A percentile compares a stretch with the other conserved stretches of the same genome.
phyloP scores from a whole-genome alignment of 768 basidiomycete genomes.

The Grammothele lineata region DNA sequence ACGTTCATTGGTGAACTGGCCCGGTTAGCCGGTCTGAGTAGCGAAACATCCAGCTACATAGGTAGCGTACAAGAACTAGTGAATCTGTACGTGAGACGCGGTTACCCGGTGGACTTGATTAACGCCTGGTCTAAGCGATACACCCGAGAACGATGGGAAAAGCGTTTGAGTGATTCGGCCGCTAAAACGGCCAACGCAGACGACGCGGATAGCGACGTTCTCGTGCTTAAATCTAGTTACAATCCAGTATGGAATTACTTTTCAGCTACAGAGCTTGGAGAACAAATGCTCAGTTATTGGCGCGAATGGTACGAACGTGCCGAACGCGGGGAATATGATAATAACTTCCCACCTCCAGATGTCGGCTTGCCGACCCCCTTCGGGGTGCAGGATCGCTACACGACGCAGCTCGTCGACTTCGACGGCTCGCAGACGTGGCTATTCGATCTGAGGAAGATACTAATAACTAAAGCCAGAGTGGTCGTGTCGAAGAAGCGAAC shows the following conservation, averaged over 20 bases:
- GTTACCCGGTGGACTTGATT: slow-evolving; percentile 27
- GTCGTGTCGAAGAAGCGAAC: neutral
- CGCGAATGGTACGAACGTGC: slow-evolving; percentile 7
- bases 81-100: slow-evolving; percentile 26
- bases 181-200: neutral
- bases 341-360: neutral
- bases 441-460: neutral
- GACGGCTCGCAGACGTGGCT: neutral
- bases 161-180: slow-evolving; percentile 16
- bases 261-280: slow-evolving; percentile 26
- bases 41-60: slow-evolving; percentile 22
- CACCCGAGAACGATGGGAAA: slow-evolving; percentile 26
- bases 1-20: slow-evolving; percentile 20
- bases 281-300: slow-evolving; percentile 27
- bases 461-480: neutral
- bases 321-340: neutral
- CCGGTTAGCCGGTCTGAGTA: slow-evolving; percentile 24
- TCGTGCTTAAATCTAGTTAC: slow-evolving; percentile 29
- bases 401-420: neutral
- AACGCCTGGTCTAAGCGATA: slow-evolving; percentile 23
- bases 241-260: slow-evolving; percentile 33
- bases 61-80: slow-evolving; percentile 23
- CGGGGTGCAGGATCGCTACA: neutral
- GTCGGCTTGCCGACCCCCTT: neutral
- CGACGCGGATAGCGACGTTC: slow-evolving; percentile 12